Base-by-base conservation (phyloP, 192 early-diverging fungal genomes). In the Backusella tarrabulga region DNA sequence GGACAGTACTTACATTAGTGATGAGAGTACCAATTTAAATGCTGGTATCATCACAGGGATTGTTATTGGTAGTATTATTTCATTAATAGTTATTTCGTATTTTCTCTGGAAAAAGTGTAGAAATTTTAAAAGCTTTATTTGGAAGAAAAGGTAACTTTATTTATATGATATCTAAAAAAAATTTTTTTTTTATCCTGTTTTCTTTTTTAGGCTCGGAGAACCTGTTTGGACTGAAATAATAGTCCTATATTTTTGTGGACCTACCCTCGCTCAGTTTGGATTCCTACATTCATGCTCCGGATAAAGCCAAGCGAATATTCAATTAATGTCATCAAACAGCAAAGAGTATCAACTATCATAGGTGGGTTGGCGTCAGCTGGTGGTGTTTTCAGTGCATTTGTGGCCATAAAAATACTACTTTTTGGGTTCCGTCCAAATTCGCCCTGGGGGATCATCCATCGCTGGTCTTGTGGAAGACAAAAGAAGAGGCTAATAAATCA, bases 401-500 rank as follows among this genome's bases (percentile, higher is more conserved):
- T 76, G 32, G 75, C 66, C 32, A 21, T 76, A 9, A 46, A 76
- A 35, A 29, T 34, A 6, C 68, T 66, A 42, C 66, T 76, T 4
- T 76, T 76, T 26, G 75, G 75, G n/a, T 68, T 44, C 34, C 75
- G 75, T 76, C 75, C 67, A 34, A 34, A 46, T 68, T 76, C 75
- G 15, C 75, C 67, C 1, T 76, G 75, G 75, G 75, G 75, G 11
- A 67, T 76, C n/a, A 38, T 76, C 29, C 75, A 68, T 76, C 75
- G 67, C 26, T 76, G 75, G 75, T 76, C 75, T 68, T 44, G 68
- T 52, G 75, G 67, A 14, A 34, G 67, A 38, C 46, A 36, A 67
- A 44, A 26, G 26, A 67, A 52, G 34, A 68, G 44, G 5, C 36
- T 70, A 26, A 35, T 34, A 44, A 29, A 40, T 29, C 44, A 44